Conservation (phyloP, 305 asterid species). For the Fraxinus sp. region DNA sequence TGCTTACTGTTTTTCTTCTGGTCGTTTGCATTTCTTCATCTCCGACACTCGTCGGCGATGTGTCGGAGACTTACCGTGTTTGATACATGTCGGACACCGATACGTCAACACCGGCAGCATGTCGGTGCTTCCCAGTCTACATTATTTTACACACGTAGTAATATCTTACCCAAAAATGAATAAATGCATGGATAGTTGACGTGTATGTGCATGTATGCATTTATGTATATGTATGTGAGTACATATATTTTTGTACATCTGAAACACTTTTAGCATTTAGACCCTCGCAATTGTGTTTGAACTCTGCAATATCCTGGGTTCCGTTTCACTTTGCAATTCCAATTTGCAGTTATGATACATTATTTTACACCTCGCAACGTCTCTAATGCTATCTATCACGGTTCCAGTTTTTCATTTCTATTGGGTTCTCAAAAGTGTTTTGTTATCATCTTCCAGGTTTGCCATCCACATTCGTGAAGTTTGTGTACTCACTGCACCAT, state of each 20-base stretch:
- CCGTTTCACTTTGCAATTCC: neutral
- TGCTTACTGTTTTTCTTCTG: too few species aligned
- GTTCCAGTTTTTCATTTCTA: neutral
- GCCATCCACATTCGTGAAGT: slow-evolving; percentile 99
- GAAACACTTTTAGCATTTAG: neutral
- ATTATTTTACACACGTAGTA: neutral
- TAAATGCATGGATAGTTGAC: neutral
- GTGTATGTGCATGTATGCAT: neutral
- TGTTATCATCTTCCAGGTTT: slow-evolving; percentile 51
- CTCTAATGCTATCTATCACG: neutral
- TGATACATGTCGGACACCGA: too few species aligned
- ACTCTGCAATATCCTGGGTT: neutral
- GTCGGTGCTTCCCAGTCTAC: too few species aligned
- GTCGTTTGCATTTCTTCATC: too few species aligned
- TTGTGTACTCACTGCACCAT: slow-evolving; percentile 97
- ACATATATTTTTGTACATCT: neutral
- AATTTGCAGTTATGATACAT: neutral
- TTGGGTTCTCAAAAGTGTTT: slow-evolving; percentile 9
- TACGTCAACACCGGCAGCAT: too few species aligned
- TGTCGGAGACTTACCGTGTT: too few species aligned
- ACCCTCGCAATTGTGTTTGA: neutral
- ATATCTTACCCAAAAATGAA: neutral
- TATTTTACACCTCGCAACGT: neutral
- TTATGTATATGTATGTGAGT: neutral
- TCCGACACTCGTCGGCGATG: too few species aligned